Evolutionary conservation across 139 green algal species (phyloP).

Genomic region (Pseudopediastrum boryanum): DNA sequence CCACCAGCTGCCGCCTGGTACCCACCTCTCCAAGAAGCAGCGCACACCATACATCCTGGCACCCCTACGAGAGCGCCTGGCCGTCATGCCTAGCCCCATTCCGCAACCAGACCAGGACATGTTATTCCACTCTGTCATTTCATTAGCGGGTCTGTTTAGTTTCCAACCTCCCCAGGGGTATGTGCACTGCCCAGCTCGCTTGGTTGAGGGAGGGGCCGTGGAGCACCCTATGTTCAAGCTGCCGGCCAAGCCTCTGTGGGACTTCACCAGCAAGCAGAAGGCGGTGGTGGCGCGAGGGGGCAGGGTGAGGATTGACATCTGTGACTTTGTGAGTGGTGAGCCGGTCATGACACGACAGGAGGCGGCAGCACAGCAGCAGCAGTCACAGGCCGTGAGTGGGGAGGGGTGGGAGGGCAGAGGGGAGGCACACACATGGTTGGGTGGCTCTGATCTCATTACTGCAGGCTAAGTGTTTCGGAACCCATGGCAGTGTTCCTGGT

Average conservation of each 20-base stretch:
- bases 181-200: neutral
- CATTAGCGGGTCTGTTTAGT: neutral
- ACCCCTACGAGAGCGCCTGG: slow-evolving; percentile 39
- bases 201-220: neutral
- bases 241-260: slow-evolving; percentile 5
- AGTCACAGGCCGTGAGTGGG: too few species aligned
- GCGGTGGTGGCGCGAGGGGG: too few species aligned
- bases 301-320: too few species aligned
- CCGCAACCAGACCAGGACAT: slow-evolving; percentile 37
- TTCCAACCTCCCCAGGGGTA: neutral
- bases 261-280: slow-evolving; percentile 25
- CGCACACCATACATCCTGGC: slow-evolving; percentile 38
- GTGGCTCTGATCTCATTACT: too few species aligned
- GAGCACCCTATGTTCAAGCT: neutral
- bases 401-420: too few species aligned
- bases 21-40: slow-evolving; percentile 31
- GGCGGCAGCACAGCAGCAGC: neutral
- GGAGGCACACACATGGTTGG: too few species aligned
- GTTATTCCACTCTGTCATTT: slow-evolving; percentile 26
- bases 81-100: slow-evolving; percentile 42
- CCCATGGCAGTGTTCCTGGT: too few species aligned
- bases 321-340: too few species aligned
- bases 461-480: too few species aligned
- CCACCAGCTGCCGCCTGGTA: neutral
- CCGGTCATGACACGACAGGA: too few species aligned